Percentiles rank a stretch among this genome's conserved stretches.
Conservation (phyloP, 345 rosid species). For the Brassica juncea region DNA sequence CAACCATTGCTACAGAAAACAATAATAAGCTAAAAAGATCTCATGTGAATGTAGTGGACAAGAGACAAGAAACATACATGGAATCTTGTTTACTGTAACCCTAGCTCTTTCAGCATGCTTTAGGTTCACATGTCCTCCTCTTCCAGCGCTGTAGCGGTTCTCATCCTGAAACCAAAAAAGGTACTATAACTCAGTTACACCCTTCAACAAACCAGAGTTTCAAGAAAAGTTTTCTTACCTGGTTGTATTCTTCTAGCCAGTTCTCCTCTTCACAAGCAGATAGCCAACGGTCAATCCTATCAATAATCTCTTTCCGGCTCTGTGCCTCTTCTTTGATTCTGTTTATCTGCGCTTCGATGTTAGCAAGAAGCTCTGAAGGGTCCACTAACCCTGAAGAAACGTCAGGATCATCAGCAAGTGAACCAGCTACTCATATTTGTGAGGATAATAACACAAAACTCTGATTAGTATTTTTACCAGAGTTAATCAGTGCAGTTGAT, state of each 20-base stretch:
- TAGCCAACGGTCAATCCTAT: conserved; percentile 90
- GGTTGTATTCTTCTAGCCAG: conserved; percentile 95
- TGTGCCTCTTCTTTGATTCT: conserved; percentile 75
- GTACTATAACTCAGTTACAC: not conserved
- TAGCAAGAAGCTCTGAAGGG: conserved; percentile 84
- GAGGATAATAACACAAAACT: not conserved
- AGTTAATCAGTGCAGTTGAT: conserved; percentile 84
- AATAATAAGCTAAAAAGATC: conserved; percentile 11
- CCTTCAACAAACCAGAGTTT: not conserved
- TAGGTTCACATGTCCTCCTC: conserved; percentile 88
- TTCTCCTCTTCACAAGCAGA: conserved; percentile 92
- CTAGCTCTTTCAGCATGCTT: conserved; percentile 94
- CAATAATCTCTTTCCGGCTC: conserved; percentile 90
- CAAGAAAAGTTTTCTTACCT: conserved; percentile 36
- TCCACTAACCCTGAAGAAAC: conserved; percentile 70
- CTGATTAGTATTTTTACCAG: conserved; percentile 54
- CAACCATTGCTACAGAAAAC: conserved; percentile 70
- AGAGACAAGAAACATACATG: conserved; percentile 52
- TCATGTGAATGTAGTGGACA: not conserved
- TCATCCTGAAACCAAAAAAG: conserved; percentile 56
- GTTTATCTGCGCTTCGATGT: conserved; percentile 72
- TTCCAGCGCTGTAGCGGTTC: conserved; percentile 79
- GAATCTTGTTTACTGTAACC: conserved; percentile 74
- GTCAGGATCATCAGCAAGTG: conserved; percentile 3
- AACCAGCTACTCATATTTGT: not conserved